phyloP scores from a whole-genome alignment of 148 eudicot genomes.

The Fagopyrum esculentum region DNA sequence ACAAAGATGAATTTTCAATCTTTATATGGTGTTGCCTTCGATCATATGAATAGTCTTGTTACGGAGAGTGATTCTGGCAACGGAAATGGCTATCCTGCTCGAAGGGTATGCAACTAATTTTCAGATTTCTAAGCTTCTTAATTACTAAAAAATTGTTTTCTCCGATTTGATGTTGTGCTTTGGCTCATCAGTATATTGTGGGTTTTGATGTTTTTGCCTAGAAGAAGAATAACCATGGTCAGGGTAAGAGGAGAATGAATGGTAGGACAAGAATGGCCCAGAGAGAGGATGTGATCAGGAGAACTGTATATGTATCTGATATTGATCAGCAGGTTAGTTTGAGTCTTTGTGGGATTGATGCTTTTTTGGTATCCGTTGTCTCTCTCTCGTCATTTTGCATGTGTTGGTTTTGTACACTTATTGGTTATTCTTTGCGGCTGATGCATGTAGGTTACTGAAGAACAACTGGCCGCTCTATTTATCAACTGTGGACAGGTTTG shows the following conservation, averaged over 20 bases:
- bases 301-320: conserved; percentile 96
- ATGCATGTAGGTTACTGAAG: conserved; percentile 80
- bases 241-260: conserved; percentile 59
- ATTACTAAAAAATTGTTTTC: not conserved
- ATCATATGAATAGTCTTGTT: not conserved
- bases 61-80: conserved; percentile 10
- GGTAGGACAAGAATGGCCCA: conserved; percentile 76
- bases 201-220: conserved; percentile 14
- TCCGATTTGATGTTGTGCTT: conserved; percentile 4
- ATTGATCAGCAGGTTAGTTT: conserved; percentile 76
- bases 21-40: conserved; percentile 5
- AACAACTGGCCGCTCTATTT: conserved; percentile 90
- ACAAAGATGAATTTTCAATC: conserved; percentile 17
- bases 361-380: not conserved
- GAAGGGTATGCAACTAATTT: conserved; percentile 17
- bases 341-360: not conserved
- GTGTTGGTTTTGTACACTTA: not conserved
- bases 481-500: conserved; percentile 86
- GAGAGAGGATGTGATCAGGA: conserved; percentile 72
- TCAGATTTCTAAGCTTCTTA: not conserved
- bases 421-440: not conserved
- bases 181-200: conserved; percentile 10
- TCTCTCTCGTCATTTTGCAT: not conserved
- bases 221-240: conserved; percentile 40
- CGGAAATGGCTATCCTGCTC: conserved; percentile 11